Evolutionary conservation across 2,329 filamentous ascomycete species (phyloP).

Genomic region (Fusarium subtropicale): DNA sequence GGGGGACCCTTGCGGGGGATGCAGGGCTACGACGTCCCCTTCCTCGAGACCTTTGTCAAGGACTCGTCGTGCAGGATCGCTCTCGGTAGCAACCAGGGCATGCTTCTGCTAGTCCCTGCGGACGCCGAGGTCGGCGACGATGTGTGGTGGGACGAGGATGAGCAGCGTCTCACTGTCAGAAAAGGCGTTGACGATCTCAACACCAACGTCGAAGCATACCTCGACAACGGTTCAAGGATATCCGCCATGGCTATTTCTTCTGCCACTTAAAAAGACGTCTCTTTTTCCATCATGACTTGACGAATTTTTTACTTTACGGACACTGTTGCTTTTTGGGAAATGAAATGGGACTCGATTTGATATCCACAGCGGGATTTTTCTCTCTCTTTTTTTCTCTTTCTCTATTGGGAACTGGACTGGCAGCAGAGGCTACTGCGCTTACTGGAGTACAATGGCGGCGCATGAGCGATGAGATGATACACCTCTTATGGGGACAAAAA

Average conservation of each 20-base stretch:
- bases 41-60: slow-evolving; percentile 44
- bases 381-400: not conserved
- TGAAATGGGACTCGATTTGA: slow-evolving; percentile 19
- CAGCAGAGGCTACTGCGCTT: slow-evolving; percentile 18
- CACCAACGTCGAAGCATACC: slow-evolving; percentile 35
- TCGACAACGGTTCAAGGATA: slow-evolving; percentile 42
- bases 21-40: slow-evolving; percentile 46
- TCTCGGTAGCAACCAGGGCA: slow-evolving; percentile 44
- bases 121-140: slow-evolving; percentile 46
- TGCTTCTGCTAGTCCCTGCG: slow-evolving; percentile 46
- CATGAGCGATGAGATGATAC: slow-evolving; percentile 19
- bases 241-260: slow-evolving; percentile 40
- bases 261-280: slow-evolving; percentile 32
- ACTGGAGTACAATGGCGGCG: slow-evolving; percentile 34
- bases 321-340: slow-evolving; percentile 16
- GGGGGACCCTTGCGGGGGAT: slow-evolving; percentile 40
- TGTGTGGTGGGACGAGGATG: slow-evolving; percentile 43
- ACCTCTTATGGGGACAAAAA: slow-evolving; percentile 3
- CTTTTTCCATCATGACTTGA: slow-evolving; percentile 12
- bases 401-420: slow-evolving; percentile 9
- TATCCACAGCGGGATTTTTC: slow-evolving; percentile 35
- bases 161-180: slow-evolving; percentile 38
- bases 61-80: slow-evolving; percentile 45
- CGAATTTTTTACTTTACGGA: slow-evolving; percentile 15
- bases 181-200: slow-evolving; percentile 34